Conservation (phyloP, 331 rosid genomes). For the Quercus tomentella region DNA sequence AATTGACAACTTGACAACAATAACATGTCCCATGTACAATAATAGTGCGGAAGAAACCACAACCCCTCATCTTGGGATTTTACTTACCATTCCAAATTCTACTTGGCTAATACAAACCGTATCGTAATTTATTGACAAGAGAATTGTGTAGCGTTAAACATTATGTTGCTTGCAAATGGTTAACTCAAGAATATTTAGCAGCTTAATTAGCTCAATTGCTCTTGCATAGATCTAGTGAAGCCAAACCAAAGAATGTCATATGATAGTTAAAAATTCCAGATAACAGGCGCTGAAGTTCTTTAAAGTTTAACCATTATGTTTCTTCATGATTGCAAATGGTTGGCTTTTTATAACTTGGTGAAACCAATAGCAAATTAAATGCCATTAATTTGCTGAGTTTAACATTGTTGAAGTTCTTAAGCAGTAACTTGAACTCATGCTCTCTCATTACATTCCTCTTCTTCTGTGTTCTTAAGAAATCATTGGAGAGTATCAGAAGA, state of each 20-base stretch:
- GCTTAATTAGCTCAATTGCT: too few species aligned
- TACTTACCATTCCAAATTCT: background rate
- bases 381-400: background rate
- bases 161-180: background rate
- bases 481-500: too few species aligned
- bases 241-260: too few species aligned
- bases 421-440: background rate
- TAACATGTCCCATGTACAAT: too few species aligned
- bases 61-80: too few species aligned
- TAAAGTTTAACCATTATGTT: background rate
- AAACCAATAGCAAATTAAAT: background rate
- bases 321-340: background rate
- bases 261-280: too few species aligned
- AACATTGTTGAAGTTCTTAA: background rate
- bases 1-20: too few species aligned
- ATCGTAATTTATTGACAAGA: background rate
- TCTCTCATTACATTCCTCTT: background rate
- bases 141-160: background rate
- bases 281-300: too few species aligned
- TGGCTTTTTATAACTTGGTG: too few species aligned
- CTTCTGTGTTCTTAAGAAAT: background rate
- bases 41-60: too few species aligned
- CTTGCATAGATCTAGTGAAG: too few species aligned
- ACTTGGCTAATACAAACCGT: constrained; percentile 6
- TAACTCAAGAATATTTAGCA: too few species aligned